These are phyloP conservation scores for Dionaea muscipula DNA, from an alignment of 179 eudicot genomes.

Conservation along the genomic window DNA sequence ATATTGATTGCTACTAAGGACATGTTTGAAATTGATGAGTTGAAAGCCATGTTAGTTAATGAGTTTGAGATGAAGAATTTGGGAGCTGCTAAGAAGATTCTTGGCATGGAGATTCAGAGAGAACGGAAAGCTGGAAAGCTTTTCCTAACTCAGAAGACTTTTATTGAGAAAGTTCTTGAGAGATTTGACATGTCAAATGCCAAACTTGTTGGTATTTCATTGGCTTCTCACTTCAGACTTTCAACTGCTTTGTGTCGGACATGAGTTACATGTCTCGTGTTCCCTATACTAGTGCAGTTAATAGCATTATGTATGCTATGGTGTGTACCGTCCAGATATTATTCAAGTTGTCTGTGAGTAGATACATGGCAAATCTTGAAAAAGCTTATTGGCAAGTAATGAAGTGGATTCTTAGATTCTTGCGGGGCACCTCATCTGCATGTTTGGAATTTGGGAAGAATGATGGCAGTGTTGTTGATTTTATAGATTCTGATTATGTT, in stretches of 20 bases:
- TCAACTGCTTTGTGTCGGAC: no score
- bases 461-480: background rate
- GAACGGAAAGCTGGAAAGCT: background rate
- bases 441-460: background rate
- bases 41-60: background rate
- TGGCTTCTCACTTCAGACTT: no score
- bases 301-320: background rate
- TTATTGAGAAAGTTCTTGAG: no score
- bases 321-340: background rate
- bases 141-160: background rate
- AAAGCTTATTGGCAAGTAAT: background rate
- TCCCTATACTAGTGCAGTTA: background rate
- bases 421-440: background rate
- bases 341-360: background rate
- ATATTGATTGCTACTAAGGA: slow-evolving; percentile 1
- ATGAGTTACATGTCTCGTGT: no score
- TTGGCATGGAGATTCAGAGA: background rate
- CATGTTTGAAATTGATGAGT: background rate
- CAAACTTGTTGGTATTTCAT: no score
- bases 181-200: no score
- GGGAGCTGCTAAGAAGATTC: background rate
- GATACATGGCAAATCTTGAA: background rate
- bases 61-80: slow-evolving; percentile 4
- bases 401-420: background rate
- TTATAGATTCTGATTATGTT: background rate